Conservation (phyloP, 2,329 filamentous ascomycete genomes). For the Incumbomyces lentus region DNA sequence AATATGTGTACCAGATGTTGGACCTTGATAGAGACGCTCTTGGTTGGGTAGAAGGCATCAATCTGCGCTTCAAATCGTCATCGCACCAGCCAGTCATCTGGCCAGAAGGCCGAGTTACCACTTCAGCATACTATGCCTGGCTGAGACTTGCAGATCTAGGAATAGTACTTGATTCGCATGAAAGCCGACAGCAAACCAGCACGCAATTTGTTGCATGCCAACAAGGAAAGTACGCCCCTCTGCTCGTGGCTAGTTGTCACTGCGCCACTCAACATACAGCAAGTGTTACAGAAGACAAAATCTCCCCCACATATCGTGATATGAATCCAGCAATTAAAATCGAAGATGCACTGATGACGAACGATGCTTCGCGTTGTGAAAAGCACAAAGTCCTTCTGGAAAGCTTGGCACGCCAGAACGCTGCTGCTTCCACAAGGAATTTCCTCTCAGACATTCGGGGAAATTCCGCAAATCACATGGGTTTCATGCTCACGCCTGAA, state of each 20-base stretch:
- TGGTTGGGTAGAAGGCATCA: slow-evolving; percentile 72
- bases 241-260: slow-evolving; percentile 94
- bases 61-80: slow-evolving; percentile 82
- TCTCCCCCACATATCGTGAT: slow-evolving; percentile 80
- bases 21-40: slow-evolving; percentile 77
- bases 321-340: slow-evolving; percentile 57
- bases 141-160: slow-evolving; percentile 82
- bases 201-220: slow-evolving; percentile 92
- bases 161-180: slow-evolving; percentile 86
- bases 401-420: slow-evolving; percentile 75
- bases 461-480: slow-evolving; percentile 71
- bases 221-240: slow-evolving; percentile 70
- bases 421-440: slow-evolving; percentile 74
- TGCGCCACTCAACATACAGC: slow-evolving; percentile 78
- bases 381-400: slow-evolving; percentile 69
- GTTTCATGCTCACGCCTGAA: slow-evolving; percentile 65
- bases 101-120: slow-evolving; percentile 41
- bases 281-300: slow-evolving; percentile 90
- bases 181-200: slow-evolving; percentile 97
- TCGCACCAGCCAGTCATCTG: slow-evolving; percentile 90
- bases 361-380: slow-evolving; percentile 50
- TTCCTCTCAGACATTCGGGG: slow-evolving; percentile 46
- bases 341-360: slow-evolving; percentile 69
- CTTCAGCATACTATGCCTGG: slow-evolving; percentile 83
- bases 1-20: slow-evolving; percentile 67